These are phyloP conservation scores for Bretschneidera sinensis DNA, from an alignment of 345 rosid genomes.

Conservation along the genomic window DNA sequence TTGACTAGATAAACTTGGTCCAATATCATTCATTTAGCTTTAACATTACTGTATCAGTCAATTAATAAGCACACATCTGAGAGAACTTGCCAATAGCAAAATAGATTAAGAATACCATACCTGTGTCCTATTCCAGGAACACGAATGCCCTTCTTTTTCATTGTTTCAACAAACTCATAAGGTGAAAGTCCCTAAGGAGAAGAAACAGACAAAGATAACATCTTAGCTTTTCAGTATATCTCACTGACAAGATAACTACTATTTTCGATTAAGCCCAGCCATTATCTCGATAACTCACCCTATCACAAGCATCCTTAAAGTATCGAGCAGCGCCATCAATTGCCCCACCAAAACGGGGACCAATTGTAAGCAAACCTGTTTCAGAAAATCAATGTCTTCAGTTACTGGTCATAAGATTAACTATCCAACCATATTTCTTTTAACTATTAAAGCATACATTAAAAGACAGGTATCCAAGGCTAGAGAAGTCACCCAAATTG, in stretches of 20 bases:
- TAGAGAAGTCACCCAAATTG: too few species aligned
- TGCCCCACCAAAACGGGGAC: slow-evolving; percentile 75
- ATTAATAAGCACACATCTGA: too few species aligned
- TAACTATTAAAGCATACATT: too few species aligned
- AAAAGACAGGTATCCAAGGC: too few species aligned
- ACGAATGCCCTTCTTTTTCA: slow-evolving; percentile 77
- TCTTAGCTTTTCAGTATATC: too few species aligned
- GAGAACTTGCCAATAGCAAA: too few species aligned
- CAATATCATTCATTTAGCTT: not conserved
- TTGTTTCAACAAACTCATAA: slow-evolving; percentile 58
- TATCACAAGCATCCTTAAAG: too few species aligned
- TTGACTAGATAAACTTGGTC: not conserved
- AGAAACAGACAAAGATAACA: slow-evolving; percentile 4
- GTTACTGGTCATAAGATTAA: not conserved
- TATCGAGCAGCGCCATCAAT: slow-evolving; percentile 69
- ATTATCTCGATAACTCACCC: slow-evolving; percentile 39
- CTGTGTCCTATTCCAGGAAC: slow-evolving; percentile 75
- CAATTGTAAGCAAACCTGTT: slow-evolving; percentile 66
- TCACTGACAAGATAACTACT: not conserved
- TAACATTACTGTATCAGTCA: not conserved
- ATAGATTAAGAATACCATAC: slow-evolving; percentile 20
- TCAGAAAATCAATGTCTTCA: not conserved
- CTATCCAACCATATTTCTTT: too few species aligned
- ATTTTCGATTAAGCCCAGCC: not conserved
- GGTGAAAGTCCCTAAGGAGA: slow-evolving; percentile 45